phyloP scores from a whole-genome alignment of 2,329 filamentous ascomycete species.

The Trichoderma sp. region DNA sequence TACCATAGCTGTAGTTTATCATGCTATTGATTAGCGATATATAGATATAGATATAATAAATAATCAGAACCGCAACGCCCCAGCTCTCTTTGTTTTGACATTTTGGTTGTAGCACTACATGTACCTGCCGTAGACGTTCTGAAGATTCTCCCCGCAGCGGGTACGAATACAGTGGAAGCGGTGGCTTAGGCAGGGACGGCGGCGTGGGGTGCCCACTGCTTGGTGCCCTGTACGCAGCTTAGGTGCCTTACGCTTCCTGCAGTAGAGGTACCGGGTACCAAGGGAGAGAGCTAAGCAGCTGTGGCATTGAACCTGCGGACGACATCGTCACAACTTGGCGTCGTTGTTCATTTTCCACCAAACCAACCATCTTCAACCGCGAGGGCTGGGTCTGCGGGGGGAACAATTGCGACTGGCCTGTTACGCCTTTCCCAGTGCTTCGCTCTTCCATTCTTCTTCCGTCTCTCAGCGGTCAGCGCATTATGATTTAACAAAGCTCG shows the following conservation, averaged over 20 bases:
- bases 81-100: neutral
- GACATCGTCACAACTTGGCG: conserved; percentile 23
- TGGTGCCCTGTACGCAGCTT: conserved; percentile 7
- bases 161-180: neutral
- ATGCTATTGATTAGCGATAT: neutral
- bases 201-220: neutral
- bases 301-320: neutral
- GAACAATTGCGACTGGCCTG: conserved; percentile 12
- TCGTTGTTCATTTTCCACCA: neutral
- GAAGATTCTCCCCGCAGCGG: conserved; percentile 9
- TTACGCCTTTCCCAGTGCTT: conserved; percentile 13
- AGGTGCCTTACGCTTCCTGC: neutral
- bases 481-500: conserved; percentile 25
- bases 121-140: neutral
- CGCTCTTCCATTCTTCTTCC: neutral
- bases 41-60: neutral
- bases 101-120: neutral
- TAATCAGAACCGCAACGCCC: neutral
- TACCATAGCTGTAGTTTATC: neutral
- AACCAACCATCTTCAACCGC: conserved; percentile 6
- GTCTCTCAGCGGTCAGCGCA: conserved; percentile 12
- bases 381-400: conserved; percentile 22
- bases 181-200: too few relatives aligned
- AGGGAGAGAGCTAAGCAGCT: neutral
- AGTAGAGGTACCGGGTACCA: conserved; percentile 15